Conservation (phyloP, 768 basidiomycete genomes). For the Leucocoprinus sp. region DNA sequence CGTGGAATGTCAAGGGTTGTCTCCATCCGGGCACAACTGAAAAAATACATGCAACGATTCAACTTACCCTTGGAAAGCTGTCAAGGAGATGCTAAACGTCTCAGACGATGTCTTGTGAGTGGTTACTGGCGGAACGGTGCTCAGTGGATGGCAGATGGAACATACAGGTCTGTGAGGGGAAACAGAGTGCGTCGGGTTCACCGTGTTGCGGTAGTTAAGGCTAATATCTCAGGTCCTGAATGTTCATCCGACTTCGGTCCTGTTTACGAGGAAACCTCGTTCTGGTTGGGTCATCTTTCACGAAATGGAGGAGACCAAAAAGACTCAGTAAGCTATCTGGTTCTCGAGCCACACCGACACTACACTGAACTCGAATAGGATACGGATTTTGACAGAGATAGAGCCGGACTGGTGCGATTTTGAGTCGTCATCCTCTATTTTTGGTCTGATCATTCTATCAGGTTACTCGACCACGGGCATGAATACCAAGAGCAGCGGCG, state of each 20-base stretch:
- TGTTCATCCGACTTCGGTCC: slow-evolving; percentile 88
- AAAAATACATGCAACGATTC: slow-evolving; percentile 92
- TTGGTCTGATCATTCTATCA: slow-evolving; percentile 6
- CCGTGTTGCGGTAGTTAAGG: not conserved
- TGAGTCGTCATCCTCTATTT: not conserved
- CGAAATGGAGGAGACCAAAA: slow-evolving; percentile 95
- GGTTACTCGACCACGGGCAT: slow-evolving; percentile 30
- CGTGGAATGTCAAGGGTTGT: slow-evolving; percentile 90
- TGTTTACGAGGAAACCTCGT: slow-evolving; percentile 87
- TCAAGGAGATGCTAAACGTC: slow-evolving; percentile 74
- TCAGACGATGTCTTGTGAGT: slow-evolving; percentile 84
- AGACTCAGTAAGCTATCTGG: slow-evolving; percentile 59
- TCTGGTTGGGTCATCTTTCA: slow-evolving; percentile 94
- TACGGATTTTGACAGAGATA: slow-evolving; percentile 87
- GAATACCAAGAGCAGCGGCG: slow-evolving; percentile 15
- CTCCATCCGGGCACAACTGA: slow-evolving; percentile 90
- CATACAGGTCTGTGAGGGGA: slow-evolving; percentile 83
- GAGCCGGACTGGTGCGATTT: slow-evolving; percentile 79
- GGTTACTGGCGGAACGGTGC: slow-evolving; percentile 96
- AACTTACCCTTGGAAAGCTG: slow-evolving; percentile 77
- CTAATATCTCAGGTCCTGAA: slow-evolving; percentile 53
- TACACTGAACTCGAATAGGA: slow-evolving; percentile 39
- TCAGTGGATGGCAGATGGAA: slow-evolving; percentile 86
- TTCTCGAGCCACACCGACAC: not conserved
- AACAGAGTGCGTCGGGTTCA: slow-evolving; percentile 49